phyloP scores from a whole-genome alignment of 1,139 yeast species.

The Scheffersomyces parashehatae region DNA sequence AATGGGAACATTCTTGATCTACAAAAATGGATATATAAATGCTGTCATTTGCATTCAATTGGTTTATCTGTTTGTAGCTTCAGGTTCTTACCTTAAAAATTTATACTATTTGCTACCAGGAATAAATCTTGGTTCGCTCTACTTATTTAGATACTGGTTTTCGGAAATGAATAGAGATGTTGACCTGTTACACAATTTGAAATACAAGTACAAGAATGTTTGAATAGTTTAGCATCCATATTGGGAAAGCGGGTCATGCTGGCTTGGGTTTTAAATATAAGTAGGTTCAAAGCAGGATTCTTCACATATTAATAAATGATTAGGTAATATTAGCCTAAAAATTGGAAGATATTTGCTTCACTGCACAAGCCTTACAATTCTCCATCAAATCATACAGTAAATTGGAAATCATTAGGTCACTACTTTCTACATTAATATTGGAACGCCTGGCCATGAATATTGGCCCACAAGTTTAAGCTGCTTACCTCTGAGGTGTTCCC shows the following conservation, averaged over 20 bases:
- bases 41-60: slow-evolving; percentile 11
- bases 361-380: too few species aligned
- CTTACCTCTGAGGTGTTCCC: too few species aligned
- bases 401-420: too few species aligned
- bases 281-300: too few species aligned
- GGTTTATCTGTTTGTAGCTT: slow-evolving; percentile 4
- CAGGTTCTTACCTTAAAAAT: slow-evolving; percentile 1
- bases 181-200: slow-evolving; percentile 7
- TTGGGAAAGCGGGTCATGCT: not conserved
- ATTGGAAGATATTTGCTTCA: too few species aligned
- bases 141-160: slow-evolving; percentile 14
- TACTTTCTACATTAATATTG: too few species aligned
- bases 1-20: not conserved
- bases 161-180: slow-evolving; percentile 8
- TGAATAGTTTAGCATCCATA: slow-evolving; percentile 1
- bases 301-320: too few species aligned
- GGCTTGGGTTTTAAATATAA: not conserved
- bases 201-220: slow-evolving; percentile 15
- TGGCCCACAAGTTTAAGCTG: too few species aligned
- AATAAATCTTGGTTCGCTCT: slow-evolving; percentile 10
- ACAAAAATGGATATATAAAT: slow-evolving; percentile 5
- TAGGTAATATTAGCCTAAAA: too few species aligned
- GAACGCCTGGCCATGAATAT: too few species aligned
- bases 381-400: too few species aligned
- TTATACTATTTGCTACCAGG: slow-evolving; percentile 13